Conservation (phyloP, 495 filamentous ascomycete genomes). For the Pyronema domesticum region DNA sequence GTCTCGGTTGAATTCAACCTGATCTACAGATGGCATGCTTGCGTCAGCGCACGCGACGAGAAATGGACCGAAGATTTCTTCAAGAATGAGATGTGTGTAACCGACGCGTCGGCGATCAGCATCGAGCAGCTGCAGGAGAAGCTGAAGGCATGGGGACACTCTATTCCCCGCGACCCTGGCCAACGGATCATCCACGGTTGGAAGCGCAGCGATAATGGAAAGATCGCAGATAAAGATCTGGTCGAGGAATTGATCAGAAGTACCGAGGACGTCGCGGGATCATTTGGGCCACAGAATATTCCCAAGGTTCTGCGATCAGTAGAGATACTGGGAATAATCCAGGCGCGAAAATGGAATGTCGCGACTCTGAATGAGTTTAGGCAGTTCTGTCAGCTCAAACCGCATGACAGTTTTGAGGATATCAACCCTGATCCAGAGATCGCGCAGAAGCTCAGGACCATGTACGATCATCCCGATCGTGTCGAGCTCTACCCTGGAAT, state of each 20-base stretch:
- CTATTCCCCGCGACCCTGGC: slow-evolving; percentile 33
- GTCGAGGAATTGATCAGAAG: slow-evolving; percentile 40
- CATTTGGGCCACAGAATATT: slow-evolving; percentile 41
- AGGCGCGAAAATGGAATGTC: slow-evolving; percentile 42
- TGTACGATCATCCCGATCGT: slow-evolving; percentile 42
- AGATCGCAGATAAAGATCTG: slow-evolving; percentile 43
- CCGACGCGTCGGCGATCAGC: slow-evolving; percentile 35
- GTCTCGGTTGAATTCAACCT: slow-evolving; percentile 57
- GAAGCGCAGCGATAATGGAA: slow-evolving; percentile 36
- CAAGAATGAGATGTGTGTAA: slow-evolving; percentile 31
- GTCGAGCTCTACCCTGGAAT: slow-evolving; percentile 49
- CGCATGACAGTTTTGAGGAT: slow-evolving; percentile 42
- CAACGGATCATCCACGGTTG: slow-evolving; percentile 41
- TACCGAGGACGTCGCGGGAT: slow-evolving; percentile 37
- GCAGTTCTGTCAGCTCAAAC: slow-evolving; percentile 40
- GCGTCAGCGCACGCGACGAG: slow-evolving; percentile 43
- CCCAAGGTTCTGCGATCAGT: slow-evolving; percentile 40
- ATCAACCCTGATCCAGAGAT: slow-evolving; percentile 42
- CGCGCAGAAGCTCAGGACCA: slow-evolving; percentile 33
- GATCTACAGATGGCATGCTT: slow-evolving; percentile 55
- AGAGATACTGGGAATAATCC: slow-evolving; percentile 44
- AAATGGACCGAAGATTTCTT: slow-evolving; percentile 46
- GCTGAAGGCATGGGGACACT: slow-evolving; percentile 34
- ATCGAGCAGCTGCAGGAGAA: slow-evolving; percentile 35
- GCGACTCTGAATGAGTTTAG: slow-evolving; percentile 15